phyloP scores from a whole-genome alignment of 2,329 filamentous ascomycete species.

The Elsinoe perseae region DNA sequence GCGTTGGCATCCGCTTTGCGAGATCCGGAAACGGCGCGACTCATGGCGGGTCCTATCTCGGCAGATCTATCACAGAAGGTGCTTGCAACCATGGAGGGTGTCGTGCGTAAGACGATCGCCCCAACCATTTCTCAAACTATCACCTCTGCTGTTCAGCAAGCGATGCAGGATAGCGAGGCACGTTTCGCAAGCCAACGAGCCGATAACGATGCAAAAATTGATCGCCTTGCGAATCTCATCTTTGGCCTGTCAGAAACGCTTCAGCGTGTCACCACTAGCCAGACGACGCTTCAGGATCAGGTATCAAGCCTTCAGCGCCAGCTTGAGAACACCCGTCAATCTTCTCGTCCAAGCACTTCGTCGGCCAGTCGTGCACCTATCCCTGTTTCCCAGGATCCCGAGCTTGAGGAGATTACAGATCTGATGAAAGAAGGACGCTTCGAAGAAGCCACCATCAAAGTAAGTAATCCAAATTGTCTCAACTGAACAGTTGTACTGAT shows the following conservation, averaged over 20 bases:
- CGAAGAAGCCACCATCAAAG: conserved; percentile 40
- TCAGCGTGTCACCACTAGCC: conserved; percentile 59
- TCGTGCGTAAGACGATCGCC: conserved; percentile 29
- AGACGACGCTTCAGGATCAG: conserved; percentile 59
- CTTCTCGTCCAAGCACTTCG: conserved; percentile 4
- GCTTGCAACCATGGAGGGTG: conserved; percentile 61
- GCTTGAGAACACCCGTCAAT: conserved; percentile 35
- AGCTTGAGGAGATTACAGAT: conserved; percentile 55
- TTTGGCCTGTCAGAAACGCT: conserved; percentile 61
- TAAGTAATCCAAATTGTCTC: conserved; percentile 20
- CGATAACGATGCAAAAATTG: conserved; percentile 57
- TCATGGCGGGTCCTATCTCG: conserved; percentile 64
- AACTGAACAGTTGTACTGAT: not conserved
- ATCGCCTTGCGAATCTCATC: conserved; percentile 61
- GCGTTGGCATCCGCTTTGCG: conserved; percentile 61
- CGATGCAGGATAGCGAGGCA: conserved; percentile 2
- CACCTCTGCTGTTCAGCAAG: conserved; percentile 5
- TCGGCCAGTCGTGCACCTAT: conserved; percentile 13
- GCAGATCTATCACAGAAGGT: conserved; percentile 59
- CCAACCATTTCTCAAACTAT: conserved; percentile 52
- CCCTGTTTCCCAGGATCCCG: conserved; percentile 35
- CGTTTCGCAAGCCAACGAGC: conserved; percentile 36
- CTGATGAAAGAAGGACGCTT: conserved; percentile 52
- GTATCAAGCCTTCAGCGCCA: conserved; percentile 35
- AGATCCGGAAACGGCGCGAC: conserved; percentile 63